A percentile compares a stretch with the other conserved stretches of the same genome.
phyloP scores from a whole-genome alignment of 2,329 filamentous ascomycete genomes.

The Hypoxylon sp. region DNA sequence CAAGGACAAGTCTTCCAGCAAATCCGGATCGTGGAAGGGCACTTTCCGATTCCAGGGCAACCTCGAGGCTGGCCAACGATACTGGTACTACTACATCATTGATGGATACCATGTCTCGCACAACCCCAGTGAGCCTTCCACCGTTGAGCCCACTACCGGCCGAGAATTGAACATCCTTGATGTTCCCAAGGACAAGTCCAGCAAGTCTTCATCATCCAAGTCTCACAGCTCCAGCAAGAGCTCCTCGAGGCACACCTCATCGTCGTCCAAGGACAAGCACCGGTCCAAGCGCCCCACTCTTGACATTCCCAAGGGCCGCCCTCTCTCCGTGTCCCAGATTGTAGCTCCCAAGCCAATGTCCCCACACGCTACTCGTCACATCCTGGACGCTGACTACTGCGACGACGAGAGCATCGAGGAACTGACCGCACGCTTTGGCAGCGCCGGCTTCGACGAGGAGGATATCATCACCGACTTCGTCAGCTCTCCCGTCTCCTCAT shows the following conservation, averaged over 20 bases:
- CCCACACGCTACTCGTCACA: conserved; percentile 87
- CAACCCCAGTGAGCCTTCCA: conserved; percentile 90
- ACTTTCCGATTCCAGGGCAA: conserved; percentile 96
- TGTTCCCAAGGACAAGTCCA: conserved; percentile 72
- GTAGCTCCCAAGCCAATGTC: conserved; percentile 89
- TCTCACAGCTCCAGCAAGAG: conserved; percentile 62
- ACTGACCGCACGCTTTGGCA: conserved; percentile 80
- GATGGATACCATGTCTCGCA: conserved; percentile 98
- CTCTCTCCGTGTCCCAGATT: conserved; percentile 90
- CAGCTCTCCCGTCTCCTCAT: conserved; percentile 74
- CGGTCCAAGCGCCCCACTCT: conserved; percentile 65
- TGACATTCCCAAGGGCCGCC: conserved; percentile 88
- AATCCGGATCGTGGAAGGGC: conserved; percentile 93
- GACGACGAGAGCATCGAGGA: conserved; percentile 80
- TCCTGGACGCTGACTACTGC: conserved; percentile 85
- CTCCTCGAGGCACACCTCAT: conserved; percentile 56
- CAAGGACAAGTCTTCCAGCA: conserved; percentile 85
- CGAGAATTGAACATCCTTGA: conserved; percentile 98
- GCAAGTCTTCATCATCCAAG: conserved; percentile 60
- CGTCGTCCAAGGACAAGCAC: conserved; percentile 58
- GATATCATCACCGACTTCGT: conserved; percentile 68
- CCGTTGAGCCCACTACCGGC: conserved; percentile 94
- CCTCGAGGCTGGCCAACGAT: conserved; percentile 88
- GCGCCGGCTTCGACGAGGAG: conserved; percentile 69
- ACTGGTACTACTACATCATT: conserved; percentile 99